Percentiles rank a stretch among this genome's conserved stretches.
These are phyloP conservation scores for Alternaria sp. DNA, from an alignment of 2,329 filamentous ascomycete genomes.

Conservation along the genomic window DNA sequence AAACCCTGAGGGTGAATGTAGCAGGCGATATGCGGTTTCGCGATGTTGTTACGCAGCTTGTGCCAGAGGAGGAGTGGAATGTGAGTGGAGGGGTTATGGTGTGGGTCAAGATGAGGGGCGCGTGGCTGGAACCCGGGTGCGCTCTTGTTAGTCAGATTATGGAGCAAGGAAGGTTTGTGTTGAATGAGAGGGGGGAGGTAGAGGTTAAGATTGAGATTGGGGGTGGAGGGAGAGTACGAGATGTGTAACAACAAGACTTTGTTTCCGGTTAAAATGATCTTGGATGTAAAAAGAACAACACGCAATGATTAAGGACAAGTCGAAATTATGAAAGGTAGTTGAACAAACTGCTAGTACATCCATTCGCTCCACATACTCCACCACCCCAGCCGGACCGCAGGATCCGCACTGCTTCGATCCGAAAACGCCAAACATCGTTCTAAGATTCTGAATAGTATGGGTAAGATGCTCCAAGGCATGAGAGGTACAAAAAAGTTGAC, in stretches of 20 bases:
- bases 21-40: conserved; percentile 18
- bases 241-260: not conserved
- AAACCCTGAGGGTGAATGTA: conserved; percentile 9
- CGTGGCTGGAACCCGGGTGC: conserved; percentile 13
- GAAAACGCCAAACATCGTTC: conserved; percentile 30
- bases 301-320: not conserved
- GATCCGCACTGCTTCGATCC: conserved; percentile 1
- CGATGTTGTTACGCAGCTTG: conserved; percentile 16
- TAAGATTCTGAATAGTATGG: conserved; percentile 27
- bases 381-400: conserved; percentile 1
- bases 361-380: conserved; percentile 5
- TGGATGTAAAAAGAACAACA: not conserved
- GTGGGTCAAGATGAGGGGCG: conserved; percentile 13
- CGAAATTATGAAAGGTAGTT: not conserved
- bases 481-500: conserved; percentile 26
- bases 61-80: conserved; percentile 1
- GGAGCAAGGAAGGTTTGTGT: not conserved
- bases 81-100: not conserved
- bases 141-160: conserved; percentile 9
- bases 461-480: conserved; percentile 17
- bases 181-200: conserved; percentile 10
- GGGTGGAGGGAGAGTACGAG: not conserved
- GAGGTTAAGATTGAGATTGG: conserved; percentile 11
- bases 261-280: not conserved
- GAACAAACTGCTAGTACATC: conserved; percentile 8